Evolutionary conservation across 345 rosid genomes (phyloP).

Genomic region (Clarkia xantiana): DNA sequence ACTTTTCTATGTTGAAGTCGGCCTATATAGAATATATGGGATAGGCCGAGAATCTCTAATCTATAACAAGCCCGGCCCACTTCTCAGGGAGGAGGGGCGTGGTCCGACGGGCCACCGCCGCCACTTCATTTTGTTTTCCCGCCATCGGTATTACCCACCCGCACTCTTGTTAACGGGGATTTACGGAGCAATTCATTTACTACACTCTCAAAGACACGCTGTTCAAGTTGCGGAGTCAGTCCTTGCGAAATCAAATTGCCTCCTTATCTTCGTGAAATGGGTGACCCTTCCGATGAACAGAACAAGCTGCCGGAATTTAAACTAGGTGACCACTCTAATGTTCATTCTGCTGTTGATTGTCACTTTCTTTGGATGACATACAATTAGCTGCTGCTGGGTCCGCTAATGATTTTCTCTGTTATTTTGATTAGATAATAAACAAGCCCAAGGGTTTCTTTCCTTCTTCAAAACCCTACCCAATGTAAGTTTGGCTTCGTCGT

Average conservation of each 20-base stretch:
- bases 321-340: conserved; percentile 42
- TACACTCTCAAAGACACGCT: neutral
- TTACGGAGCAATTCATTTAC: too few relatives aligned
- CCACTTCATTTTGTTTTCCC: conserved; percentile 31
- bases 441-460: conserved; percentile 91
- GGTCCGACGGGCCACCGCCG: conserved; percentile 10
- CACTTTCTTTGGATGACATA: too few relatives aligned
- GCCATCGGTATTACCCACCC: conserved; percentile 21
- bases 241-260: neutral
- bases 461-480: conserved; percentile 82
- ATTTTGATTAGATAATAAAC: conserved; percentile 54
- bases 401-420: neutral
- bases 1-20: too few relatives aligned
- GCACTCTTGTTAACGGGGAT: neutral
- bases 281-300: conserved; percentile 31
- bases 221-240: neutral
- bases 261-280: conserved; percentile 25
- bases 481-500: conserved; percentile 23
- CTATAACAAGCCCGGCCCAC: too few relatives aligned
- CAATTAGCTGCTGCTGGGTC: neutral
- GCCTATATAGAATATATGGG: neutral
- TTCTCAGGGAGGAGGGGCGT: conserved; percentile 4
- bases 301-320: conserved; percentile 87
- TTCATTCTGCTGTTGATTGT: conserved; percentile 1
- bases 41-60: too few relatives aligned